Base-by-base conservation (phyloP, 805 yeast species). In the Saccharomycopsis amapae region DNA sequence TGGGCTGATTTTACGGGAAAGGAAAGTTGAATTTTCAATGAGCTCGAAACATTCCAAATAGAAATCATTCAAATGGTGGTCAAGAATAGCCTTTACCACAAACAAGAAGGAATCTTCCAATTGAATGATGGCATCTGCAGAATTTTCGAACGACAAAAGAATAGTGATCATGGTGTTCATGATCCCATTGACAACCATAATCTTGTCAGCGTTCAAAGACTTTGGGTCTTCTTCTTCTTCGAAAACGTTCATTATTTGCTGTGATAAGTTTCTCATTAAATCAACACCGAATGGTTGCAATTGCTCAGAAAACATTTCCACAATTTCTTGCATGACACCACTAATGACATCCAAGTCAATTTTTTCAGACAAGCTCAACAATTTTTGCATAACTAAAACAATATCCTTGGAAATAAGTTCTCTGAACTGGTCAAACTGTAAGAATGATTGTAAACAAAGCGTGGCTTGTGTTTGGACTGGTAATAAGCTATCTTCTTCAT, bases 271-370 rank as follows among this genome's bases (percentile, higher is more conserved):
- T 60, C 58, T 64, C 60, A 78, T 76, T 45, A 84, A 63, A 48
- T 82, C 81, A n/a, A 78, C 69, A 32, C 95, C 90, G 62, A 85
- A 90, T 15, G 98, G 97, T 50, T 88, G 93, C 55, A 90, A 70
- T 62, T 90, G 94, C 53, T 81, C 85, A 4, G 95, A 74, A 63
- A 83, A 93, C 48, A 76, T 78, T 58, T 89, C 96, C 25, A 90
- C 97, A 60, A 93, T 82, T 56, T 89, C 96, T 68, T 90, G 97
- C 82, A 90, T 87, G 5, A 90, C 96, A 20, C 82, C 84, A 19
- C 95, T 78, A 24, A 93, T 73, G 1, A 88, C 76, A 58, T 93
- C 98, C 48, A 83, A 79, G 57, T 90, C 98, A 53, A 89, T 78
- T 48, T 80, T 79, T 57, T 85, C 81, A 3, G 95, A 80, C 38